These are phyloP conservation scores for Lophiostoma macrostomum DNA, from an alignment of 495 filamentous ascomycete species.

Conservation along the genomic window DNA sequence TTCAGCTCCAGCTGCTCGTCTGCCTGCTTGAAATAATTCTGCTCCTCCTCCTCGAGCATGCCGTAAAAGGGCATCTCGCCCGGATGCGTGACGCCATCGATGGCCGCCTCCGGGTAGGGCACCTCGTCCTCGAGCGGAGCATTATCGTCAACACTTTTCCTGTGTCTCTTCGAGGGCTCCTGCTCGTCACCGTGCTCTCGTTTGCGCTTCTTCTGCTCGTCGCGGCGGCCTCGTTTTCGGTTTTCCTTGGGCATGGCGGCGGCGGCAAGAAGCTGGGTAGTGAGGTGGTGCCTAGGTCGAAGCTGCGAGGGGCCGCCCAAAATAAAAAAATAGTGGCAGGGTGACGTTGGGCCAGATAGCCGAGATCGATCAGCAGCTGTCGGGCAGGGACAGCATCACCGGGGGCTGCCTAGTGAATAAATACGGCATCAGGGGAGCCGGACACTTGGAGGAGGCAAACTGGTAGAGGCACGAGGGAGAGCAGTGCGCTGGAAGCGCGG, in stretches of 20 bases:
- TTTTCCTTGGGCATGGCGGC: conserved; percentile 57
- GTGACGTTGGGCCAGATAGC: no score
- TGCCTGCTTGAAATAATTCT: conserved; percentile 88
- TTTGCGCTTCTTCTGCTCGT: conserved; percentile 54
- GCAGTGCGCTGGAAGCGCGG: no score
- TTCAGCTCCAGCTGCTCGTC: conserved; percentile 86
- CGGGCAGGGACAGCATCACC: no score
- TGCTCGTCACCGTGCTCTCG: conserved; percentile 43
- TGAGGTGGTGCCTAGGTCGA: no score
- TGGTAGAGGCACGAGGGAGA: no score
- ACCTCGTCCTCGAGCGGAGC: conserved; percentile 5
- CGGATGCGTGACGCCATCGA: conserved; percentile 24
- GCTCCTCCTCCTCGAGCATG: conserved; percentile 82
- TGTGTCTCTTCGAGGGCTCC: conserved; percentile 30
- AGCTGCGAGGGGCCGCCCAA: no score
- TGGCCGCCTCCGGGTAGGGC: conserved; percentile 16
- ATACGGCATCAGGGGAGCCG: no score
- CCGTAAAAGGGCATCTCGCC: conserved; percentile 73
- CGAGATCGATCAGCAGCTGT: no score
- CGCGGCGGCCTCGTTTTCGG: conserved; percentile 66
- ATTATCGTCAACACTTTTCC: conserved; percentile 21
- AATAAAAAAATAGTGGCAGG: no score
- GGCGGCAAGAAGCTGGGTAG: neutral
- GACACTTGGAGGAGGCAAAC: no score
- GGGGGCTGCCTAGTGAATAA: no score